These are phyloP conservation scores for Curvularia sp. DNA, from an alignment of 2,329 filamentous ascomycete genomes.

Conservation along the genomic window DNA sequence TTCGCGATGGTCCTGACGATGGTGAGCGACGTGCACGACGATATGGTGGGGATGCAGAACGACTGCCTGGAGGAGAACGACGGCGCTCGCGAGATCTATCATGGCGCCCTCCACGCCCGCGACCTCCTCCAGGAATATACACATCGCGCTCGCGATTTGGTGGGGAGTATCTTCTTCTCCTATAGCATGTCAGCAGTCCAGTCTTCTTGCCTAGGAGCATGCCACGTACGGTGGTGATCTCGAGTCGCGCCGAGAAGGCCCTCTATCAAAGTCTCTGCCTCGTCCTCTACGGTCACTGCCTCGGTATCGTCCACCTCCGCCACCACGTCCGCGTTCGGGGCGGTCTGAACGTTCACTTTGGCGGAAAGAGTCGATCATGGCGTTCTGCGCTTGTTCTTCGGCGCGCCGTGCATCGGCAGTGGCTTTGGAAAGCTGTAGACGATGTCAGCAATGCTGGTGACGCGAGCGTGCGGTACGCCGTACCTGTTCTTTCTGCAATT, in stretches of 20 bases:
- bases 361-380: constrained; percentile 72
- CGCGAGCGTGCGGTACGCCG: constrained; percentile 8
- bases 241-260: constrained; percentile 56
- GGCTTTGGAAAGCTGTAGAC: constrained; percentile 77
- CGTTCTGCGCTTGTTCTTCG: constrained; percentile 69
- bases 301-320: constrained; percentile 58
- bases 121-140: constrained; percentile 61
- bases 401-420: constrained; percentile 76
- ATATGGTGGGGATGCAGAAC: constrained; percentile 21
- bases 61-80: constrained; percentile 43
- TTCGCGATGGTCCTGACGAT: constrained; percentile 31
- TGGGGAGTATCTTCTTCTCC: constrained; percentile 57
- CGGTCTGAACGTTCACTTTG: constrained; percentile 64
- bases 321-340: constrained; percentile 57
- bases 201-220: background rate
- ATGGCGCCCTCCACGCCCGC: constrained; percentile 48
- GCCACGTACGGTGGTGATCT: constrained; percentile 56
- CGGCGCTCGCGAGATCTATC: constrained; percentile 44
- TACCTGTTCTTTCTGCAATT: constrained; percentile 95
- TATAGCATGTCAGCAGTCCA: constrained; percentile 39
- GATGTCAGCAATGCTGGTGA: constrained; percentile 28
- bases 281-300: constrained; percentile 52
- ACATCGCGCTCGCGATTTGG: constrained; percentile 62
- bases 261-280: constrained; percentile 55
- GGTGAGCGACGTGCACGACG: constrained; percentile 22